phyloP scores from a whole-genome alignment of 345 rosid genomes.

The Lumnitzera littorea region DNA sequence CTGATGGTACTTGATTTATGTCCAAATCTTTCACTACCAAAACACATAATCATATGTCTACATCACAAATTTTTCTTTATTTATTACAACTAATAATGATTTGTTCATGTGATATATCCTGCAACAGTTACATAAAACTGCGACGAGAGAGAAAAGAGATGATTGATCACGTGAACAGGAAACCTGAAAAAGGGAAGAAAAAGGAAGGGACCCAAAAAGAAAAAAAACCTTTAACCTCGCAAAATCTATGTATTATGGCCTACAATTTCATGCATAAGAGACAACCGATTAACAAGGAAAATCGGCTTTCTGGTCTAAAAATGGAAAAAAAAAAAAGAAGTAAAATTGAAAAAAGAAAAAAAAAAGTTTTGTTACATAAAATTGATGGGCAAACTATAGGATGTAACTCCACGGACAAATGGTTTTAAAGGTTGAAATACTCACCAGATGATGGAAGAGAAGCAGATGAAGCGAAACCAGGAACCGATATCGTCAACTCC shows the following conservation, averaged over 20 bases:
- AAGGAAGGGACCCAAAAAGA: neutral
- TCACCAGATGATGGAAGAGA: slow-evolving; percentile 47
- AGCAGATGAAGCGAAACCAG: slow-evolving; percentile 66
- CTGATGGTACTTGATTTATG: slow-evolving; percentile 56
- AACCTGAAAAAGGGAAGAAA: neutral
- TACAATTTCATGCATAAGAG: no score
- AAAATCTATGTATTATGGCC: neutral
- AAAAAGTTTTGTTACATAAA: no score
- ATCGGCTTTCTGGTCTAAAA: no score
- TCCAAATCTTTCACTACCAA: slow-evolving; percentile 47
- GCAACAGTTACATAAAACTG: neutral
- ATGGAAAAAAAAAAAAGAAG: neutral
- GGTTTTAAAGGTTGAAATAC: neutral
- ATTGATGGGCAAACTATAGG: neutral
- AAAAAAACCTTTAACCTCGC: neutral
- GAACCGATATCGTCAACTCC: slow-evolving; percentile 77
- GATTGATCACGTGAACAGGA: neutral
- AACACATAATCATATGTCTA: slow-evolving; percentile 10
- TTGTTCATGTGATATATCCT: no score
- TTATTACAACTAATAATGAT: no score
- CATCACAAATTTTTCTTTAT: no score
- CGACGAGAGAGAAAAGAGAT: neutral
- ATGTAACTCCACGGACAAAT: neutral
- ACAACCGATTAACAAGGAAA: no score
- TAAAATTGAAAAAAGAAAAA: no score